Evolutionary conservation across 2,329 filamentous ascomycete species (phyloP), one percentile per base, ranked within the genome.

Genomic region (Onygena corvina): DNA sequence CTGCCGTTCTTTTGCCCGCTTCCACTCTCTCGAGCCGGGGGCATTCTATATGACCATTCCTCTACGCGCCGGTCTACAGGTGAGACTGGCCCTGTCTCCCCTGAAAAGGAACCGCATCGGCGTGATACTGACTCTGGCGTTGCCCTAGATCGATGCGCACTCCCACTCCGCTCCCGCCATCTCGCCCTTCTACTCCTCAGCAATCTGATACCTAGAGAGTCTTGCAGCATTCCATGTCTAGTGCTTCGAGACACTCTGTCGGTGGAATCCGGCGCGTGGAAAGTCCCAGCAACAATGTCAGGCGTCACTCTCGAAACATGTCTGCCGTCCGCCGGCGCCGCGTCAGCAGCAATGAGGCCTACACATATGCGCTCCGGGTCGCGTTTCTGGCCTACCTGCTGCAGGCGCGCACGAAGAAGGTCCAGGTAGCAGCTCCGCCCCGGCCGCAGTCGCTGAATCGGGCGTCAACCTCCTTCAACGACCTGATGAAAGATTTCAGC

Each of bases 301-400:
- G 59, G 27, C 62, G 60, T 45, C 64, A 64, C 54, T 67, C 68
- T 48, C 66, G 68, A 55, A 69, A 65, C 54, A 62, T 63, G 38
- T 73, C 71, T 30, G 55, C 62, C 50, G 62, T 62, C 45, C 66
- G 68, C 49, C 65, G 66, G 49, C 68, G 68, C 46, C 64, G 67
- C 12, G 60, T 74, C 53, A 68, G 59, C 56, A 61, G 73, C 64
- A 84, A 93, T 59, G 87, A 95, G 68, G 89, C 87, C 62, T 94
- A 93, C 70, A 84, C 81, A 55, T 94, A 87, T 69, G 88, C 89
- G 59, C 79, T 98, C 49, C 84, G 92, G 54, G 82, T 86, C 57
- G 90, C 90, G 58, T 95, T 87, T 67, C 83, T 98, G 51, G 77
- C 90, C 67, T 93, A 98, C 67, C 81, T 96, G 38, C 77, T 98